Evolutionary conservation across 192 early-diverging fungal species (phyloP), one percentile per base, ranked within the genome.

Genomic region (Phycomyces blakesleeanus): DNA sequence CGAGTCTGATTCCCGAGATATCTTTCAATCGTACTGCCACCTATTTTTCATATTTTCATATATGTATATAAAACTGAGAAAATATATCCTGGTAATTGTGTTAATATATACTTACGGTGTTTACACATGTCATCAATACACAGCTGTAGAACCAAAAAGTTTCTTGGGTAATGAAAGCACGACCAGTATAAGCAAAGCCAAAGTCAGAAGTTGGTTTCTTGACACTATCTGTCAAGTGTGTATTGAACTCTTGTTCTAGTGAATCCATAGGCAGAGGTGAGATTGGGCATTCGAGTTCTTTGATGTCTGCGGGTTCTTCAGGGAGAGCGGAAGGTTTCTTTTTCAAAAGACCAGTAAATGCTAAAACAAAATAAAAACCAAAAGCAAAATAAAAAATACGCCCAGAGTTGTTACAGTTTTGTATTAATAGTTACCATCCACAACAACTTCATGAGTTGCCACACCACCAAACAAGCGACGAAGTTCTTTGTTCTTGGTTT

Each of bases 141-240:
- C 83, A 88, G 53, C 71, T 73, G 39, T 87, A 80, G 27, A 88
- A 87, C 61, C 85, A 88, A 18, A 88, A 68, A 1, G 72, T 77
- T 50, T 87, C 77, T 64, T 88, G 87, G 1, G 85, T 87, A 11
- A 88, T 47, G 58, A 76, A 88, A 11, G 81, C 71, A 40, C 81
- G 76, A 0, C 86, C 86, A 29, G 81, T 83, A 25, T 84, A 69
- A 8, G 71, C 59, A 44, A 67, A 67, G 24, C 71, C 71, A 44
- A 55, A 73, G 7, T 44, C 38, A 14, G 71, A 73, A 18, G 56
- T 22, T 16, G 71, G 54, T 5, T 61, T 38, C n/a, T 38, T 24
- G 12, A 41, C 44, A 21, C 18, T 34, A 34, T 69, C 37, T 1
- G 53, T n/a, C 21, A 69, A 57, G 3, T 62, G n/a, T 0, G 21